Evolutionary conservation across 2,329 filamentous ascomycete genomes (phyloP).

Genomic region (Paraconiothyrium sp.): DNA sequence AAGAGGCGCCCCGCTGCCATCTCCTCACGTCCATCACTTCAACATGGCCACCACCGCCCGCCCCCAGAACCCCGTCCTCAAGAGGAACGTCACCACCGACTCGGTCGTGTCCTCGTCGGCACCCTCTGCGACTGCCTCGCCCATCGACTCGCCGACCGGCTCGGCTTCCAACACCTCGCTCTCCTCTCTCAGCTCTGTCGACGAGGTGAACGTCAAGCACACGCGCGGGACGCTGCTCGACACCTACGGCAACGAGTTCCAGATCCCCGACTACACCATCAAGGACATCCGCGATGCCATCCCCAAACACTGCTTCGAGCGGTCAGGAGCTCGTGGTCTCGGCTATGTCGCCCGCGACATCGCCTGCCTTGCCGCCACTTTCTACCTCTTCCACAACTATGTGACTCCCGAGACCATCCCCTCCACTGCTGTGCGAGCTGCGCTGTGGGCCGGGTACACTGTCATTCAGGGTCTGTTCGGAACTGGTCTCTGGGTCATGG

Average conservation of each 20-base stretch:
- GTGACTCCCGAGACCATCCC: conserved; percentile 86
- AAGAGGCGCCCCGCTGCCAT: background rate
- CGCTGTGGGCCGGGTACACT: conserved; percentile 74
- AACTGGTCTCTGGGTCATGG: conserved; percentile 94
- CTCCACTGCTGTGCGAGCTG: conserved; percentile 71
- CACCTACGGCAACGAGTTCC: conserved; percentile 94
- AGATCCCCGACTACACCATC: conserved; percentile 94
- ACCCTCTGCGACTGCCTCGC: conserved; percentile 65
- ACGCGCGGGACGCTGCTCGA: conserved; percentile 77
- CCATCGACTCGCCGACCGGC: conserved; percentile 66
- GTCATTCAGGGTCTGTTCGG: conserved; percentile 90
- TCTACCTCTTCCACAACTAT: conserved; percentile 88
- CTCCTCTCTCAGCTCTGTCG: conserved; percentile 82
- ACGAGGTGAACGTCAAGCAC: conserved; percentile 58
- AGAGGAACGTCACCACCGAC: conserved; percentile 60
- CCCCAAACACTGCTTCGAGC: conserved; percentile 95
- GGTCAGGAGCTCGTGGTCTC: conserved; percentile 78
- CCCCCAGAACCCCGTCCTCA: conserved; percentile 58
- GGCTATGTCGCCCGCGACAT: conserved; percentile 87
- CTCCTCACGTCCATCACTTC: background rate
- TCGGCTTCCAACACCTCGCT: conserved; percentile 88
- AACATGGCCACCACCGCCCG: conserved; percentile 61
- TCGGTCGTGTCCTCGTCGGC: conserved; percentile 62
- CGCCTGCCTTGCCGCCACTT: conserved; percentile 75
- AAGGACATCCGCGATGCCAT: conserved; percentile 98